These are phyloP conservation scores for Caloboletus firmus DNA, from an alignment of 1,284 basidiomycete genomes.

Conservation along the genomic window DNA sequence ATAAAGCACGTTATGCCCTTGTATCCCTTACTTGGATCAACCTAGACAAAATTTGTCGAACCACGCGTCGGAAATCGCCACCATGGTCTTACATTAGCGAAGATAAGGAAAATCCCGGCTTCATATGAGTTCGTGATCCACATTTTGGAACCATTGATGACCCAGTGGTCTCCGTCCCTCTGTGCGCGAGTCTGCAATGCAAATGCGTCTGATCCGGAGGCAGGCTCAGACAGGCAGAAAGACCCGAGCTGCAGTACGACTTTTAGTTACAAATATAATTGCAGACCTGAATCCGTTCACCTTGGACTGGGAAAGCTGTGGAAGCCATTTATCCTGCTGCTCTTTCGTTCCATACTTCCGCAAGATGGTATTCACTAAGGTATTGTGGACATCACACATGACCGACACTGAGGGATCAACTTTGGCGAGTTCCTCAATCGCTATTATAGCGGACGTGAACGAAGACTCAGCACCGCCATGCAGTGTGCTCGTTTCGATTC, in stretches of 20 bases:
- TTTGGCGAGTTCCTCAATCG: conserved; percentile 96
- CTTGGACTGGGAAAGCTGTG: conserved; percentile 76
- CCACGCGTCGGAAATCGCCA: not conserved
- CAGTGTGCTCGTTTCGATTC: conserved; percentile 87
- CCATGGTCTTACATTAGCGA: conserved; percentile 72
- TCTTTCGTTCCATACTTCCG: conserved; percentile 84
- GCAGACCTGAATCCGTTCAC: conserved; percentile 41
- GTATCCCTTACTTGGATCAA: conserved; percentile 94
- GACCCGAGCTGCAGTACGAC: conserved; percentile 72
- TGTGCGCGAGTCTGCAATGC: conserved; percentile 91
- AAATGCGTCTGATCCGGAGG: conserved; percentile 95
- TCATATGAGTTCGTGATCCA: conserved; percentile 99
- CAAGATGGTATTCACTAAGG: conserved; percentile 93
- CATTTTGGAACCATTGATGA: conserved; percentile 97
- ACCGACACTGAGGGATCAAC: conserved; percentile 97
- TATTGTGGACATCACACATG: conserved; percentile 97
- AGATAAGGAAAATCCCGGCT: conserved; percentile 92
- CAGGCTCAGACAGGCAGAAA: conserved; percentile 93
- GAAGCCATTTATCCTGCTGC: conserved; percentile 89
- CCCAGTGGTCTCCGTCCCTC: conserved; percentile 82
- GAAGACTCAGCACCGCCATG: conserved; percentile 88
- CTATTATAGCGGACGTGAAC: conserved; percentile 95
- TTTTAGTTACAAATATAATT: not conserved
- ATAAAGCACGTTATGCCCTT: conserved; percentile 99
- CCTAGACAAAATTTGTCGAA: conserved; percentile 35